These are phyloP conservation scores for Teratosphaeria nubilosa DNA, from an alignment of 2,329 filamentous ascomycete genomes.

Conservation along the genomic window DNA sequence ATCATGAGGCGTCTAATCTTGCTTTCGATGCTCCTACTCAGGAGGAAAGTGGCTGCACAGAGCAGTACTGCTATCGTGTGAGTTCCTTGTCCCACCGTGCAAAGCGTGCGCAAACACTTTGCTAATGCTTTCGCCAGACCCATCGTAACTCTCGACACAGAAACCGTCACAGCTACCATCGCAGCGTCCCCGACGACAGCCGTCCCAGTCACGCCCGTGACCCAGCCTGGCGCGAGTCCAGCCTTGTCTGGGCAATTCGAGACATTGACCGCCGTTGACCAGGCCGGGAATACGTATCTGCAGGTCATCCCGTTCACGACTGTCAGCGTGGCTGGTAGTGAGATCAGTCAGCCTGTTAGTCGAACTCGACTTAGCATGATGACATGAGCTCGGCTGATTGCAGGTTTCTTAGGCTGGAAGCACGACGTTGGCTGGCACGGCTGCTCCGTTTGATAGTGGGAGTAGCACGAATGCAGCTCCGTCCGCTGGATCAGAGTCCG, in stretches of 20 bases:
- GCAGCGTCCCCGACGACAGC: not conserved
- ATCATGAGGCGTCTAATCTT: not conserved
- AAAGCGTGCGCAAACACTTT: not conserved
- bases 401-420: not conserved
- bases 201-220: not conserved
- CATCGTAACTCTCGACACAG: slow-evolving; percentile 2
- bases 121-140: not conserved
- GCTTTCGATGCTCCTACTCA: not conserved
- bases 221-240: not conserved
- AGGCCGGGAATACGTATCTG: not conserved
- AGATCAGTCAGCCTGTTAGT: not conserved
- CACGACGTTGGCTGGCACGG: not conserved
- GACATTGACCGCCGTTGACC: not conserved
- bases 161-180: not conserved
- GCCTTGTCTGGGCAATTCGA: not conserved
- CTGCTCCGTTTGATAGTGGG: not conserved
- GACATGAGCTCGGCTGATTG: not conserved
- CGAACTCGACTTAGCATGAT: not conserved
- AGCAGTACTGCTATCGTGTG: not conserved
- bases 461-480: not conserved
- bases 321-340: not conserved
- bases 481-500: not conserved
- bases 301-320: not conserved
- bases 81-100: not conserved
- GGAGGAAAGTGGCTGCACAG: not conserved